Conservation (phyloP, 257 asterid species). For the Petrea volubilis region DNA sequence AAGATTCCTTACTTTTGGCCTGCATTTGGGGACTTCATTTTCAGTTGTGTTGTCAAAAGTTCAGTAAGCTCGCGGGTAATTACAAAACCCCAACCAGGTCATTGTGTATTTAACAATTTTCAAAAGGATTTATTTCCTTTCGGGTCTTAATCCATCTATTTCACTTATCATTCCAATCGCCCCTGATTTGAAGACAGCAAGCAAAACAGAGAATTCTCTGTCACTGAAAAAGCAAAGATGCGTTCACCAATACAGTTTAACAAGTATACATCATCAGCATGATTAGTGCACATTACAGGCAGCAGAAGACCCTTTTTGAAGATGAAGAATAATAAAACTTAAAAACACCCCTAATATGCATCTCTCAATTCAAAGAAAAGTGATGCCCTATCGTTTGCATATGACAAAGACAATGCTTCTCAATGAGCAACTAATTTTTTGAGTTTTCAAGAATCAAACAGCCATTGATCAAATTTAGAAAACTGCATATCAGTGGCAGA, state of each 20-base stretch:
- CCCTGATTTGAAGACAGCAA: conserved; percentile 18
- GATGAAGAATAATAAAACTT: not conserved
- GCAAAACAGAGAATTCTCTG: not conserved
- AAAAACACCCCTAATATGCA: not conserved
- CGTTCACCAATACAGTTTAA: not conserved
- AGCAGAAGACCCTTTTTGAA: not conserved
- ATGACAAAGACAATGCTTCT: not conserved
- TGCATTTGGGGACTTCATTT: conserved; percentile 20
- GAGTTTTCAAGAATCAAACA: not conserved
- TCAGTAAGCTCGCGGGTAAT: conserved; percentile 17
- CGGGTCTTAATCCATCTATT: conserved; percentile 8
- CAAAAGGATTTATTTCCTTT: conserved; percentile 37
- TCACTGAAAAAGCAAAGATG: too few relatives aligned
- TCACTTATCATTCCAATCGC: conserved; percentile 6
- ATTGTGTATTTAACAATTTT: conserved; percentile 35
- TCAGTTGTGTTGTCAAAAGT: conserved; percentile 16
- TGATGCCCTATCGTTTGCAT: not conserved
- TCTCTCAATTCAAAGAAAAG: not conserved
- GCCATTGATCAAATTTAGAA: conserved; percentile 2
- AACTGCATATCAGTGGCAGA: not conserved
- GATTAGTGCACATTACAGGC: not conserved
- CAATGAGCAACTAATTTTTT: not conserved
- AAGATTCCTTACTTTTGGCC: conserved; percentile 8
- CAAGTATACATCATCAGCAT: not conserved
- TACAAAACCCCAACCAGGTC: conserved; percentile 9